Evolutionary conservation across 495 filamentous ascomycete species (phyloP), one percentile per base, ranked within the genome.

Genomic region (Sporormia fimetaria): DNA sequence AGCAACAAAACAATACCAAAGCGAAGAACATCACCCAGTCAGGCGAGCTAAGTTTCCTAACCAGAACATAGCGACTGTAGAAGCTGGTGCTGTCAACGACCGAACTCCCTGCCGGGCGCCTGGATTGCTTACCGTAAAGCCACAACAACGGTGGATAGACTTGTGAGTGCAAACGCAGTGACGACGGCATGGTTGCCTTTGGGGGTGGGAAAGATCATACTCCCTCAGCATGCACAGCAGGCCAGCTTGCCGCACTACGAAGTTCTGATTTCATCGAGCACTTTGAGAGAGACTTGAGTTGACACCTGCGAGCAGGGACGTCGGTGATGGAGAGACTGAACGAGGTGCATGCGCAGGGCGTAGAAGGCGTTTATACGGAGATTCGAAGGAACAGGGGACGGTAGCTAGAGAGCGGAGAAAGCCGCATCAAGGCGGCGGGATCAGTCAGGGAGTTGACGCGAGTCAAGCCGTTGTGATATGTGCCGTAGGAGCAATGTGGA

Each of bases 21-120:
- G 47, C 47, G n/a, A 15, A 8, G 2, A 45, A 27, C 34, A 51
- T 51, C n/a, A 51, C 35, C 40, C 41, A 51, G 22, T 51, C 47
- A 9, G 47, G 33, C 16, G 40, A 40, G 14, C 47, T 29, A 10
- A 51, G 31, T 23, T 51, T 51, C 11, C 40, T 22, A 9, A 51
- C 41, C 15, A 51, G 47, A 36, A 40, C 44, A 26, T 45, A 41
- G 4, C 47, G 47, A 25, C 34, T 36, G 36, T 51, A 51, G 18
- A 51, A 51, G 32, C 47, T 51, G 12, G 4, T 11, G 30, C 12
- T 20, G 12, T 35, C 37, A 15, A 11, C 8, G 3, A 30, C 36
- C 22, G 14, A 25, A 29, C 15, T 12, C 5, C 11, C 21, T 20
- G 17, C 1, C 6, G 8, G 32, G 17, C 11, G 24, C 25, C 22